Base-by-base conservation (phyloP, 257 asterid species). In the Solanum clarkiae region DNA sequence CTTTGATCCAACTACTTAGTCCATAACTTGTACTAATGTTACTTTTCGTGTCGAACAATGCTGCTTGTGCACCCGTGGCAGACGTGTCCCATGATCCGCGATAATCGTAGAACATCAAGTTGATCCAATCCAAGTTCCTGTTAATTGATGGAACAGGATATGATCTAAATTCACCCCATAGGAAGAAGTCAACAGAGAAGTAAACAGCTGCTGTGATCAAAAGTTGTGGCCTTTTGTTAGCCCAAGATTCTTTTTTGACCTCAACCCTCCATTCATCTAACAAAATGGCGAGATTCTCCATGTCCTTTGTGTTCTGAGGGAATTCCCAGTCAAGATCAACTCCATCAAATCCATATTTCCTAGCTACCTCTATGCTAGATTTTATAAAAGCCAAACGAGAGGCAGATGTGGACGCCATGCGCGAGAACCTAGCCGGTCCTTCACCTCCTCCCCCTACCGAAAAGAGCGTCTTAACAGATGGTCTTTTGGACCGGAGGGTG, bases 191-290 rank as follows among this genome's bases (percentile, higher is more conserved):
- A 66, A 92, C 86, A 8, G 98, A 87, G 86, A 92, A 95, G 86
- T 95, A 93, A 8, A 93, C 95, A 12, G 99, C 99, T 40, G 98
- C 97, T 3, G 98, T 71, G 77, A 95, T 94, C 87, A 95, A 92
- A 49, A 95, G 92, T 12, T 87, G 93, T 10, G 94, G 86, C 75
- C 84, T 74, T 26, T 70, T 47, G 4, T 90, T 82, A 45, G 83
- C 62, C 2, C 9, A 56, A 18, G 94, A 89, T 45, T 93, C 97
- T 40, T 87, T 85, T 16, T 68, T 47, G 15, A 93, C 93, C 84
- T 84, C 95, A 59, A 68, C 81, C 13, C 98, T 89, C 99, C 98
- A 96, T 84, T 94, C 95, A 3, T 88, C 86, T 1, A 95, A 47
- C 18, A 94, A 80, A 29, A 13, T 12, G 0, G 88, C 92, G 1